These are phyloP conservation scores for Acer negundo DNA, from an alignment of 345 rosid species.

Conservation along the genomic window DNA sequence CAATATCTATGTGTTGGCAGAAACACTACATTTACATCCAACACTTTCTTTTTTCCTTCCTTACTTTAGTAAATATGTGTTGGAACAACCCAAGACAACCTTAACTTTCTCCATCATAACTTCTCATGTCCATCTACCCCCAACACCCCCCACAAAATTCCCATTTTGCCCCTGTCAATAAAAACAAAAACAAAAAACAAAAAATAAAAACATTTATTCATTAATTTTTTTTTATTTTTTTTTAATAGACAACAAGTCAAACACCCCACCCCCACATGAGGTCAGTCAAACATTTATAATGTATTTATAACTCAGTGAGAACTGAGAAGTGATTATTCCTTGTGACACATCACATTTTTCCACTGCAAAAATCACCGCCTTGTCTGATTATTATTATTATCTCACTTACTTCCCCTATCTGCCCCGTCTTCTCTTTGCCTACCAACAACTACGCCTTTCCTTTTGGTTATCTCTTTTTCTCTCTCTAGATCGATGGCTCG, in stretches of 20 bases:
- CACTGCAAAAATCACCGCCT: slow-evolving; percentile 27
- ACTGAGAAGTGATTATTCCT: neutral
- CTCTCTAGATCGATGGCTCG: slow-evolving; percentile 18
- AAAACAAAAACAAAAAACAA: neutral
- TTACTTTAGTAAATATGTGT: slow-evolving; percentile 26
- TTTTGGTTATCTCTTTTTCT: slow-evolving; percentile 33
- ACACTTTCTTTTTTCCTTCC: neutral
- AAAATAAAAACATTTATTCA: too few relatives aligned
- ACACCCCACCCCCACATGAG: neutral
- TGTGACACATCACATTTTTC: slow-evolving; percentile 14
- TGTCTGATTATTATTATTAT: slow-evolving; percentile 25
- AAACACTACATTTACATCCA: slow-evolving; percentile 26
- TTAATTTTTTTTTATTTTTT: neutral
- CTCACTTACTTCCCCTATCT: slow-evolving; percentile 33
- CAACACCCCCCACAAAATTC: neutral
- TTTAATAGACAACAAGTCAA: slow-evolving; percentile 23
- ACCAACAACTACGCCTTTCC: slow-evolving; percentile 38
- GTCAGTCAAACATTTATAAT: slow-evolving; percentile 24
- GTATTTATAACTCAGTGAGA: neutral
- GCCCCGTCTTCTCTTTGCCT: slow-evolving; percentile 39
- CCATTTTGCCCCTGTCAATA: slow-evolving; percentile 2
- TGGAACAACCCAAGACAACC: slow-evolving; percentile 52
- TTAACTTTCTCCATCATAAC: slow-evolving; percentile 39
- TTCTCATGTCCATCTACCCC: slow-evolving; percentile 20
- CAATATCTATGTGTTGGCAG: slow-evolving; percentile 18